Evolutionary conservation across 768 basidiomycete species (phyloP), one percentile per base, ranked within the genome.

Genomic region (Naganishia friedmannii): DNA sequence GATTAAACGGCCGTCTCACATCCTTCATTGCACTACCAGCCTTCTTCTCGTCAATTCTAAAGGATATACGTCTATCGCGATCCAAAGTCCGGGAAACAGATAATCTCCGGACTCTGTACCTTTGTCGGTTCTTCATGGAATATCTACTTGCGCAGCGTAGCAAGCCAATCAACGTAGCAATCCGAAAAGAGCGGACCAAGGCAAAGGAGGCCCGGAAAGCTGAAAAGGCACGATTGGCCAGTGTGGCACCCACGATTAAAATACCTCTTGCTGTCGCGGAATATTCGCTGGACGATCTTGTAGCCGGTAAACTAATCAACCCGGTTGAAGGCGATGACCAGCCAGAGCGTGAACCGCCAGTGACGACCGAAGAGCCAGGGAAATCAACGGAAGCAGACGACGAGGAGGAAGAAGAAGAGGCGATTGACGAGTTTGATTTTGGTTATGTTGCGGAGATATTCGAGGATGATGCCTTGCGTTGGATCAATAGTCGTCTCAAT

Each of bases 21-120:
- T 26, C 74, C 56, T 57, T 65, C 70, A 29, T 19, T 12, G 1
- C 28, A 53, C 34, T 63, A 54, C n/a, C 78, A 96, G 93, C 87
- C n/a, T 94, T 98, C 82, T 86, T 98, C 58, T 83, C 87, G 19
- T 87, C 87, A 3, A 83, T 98, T 39, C 83, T 98, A 71, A 94
- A 90, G 81, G 96, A 98, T 77, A 97, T 99, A 79, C 88, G 89
- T 70, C 90, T 91, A 70, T 92, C 98, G 81, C 86, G 93, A 54
- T 85, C 89, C 66, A 93, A 94, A 81, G 88, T 99, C 72, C 89
- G 89, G n/a, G 93, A 96, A 77, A 92, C 93, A 75, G 96, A 98
- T 79, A 89, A 94, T 76, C 86, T 94, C 67, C 88, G 96, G 8
- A 84, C 96, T 29, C 85, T 98, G 51, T 92, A 87, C 79, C 86